Evolutionary conservation across 2,329 filamentous ascomycete species (phyloP).

Genomic region (Colletotrichum sp.): DNA sequence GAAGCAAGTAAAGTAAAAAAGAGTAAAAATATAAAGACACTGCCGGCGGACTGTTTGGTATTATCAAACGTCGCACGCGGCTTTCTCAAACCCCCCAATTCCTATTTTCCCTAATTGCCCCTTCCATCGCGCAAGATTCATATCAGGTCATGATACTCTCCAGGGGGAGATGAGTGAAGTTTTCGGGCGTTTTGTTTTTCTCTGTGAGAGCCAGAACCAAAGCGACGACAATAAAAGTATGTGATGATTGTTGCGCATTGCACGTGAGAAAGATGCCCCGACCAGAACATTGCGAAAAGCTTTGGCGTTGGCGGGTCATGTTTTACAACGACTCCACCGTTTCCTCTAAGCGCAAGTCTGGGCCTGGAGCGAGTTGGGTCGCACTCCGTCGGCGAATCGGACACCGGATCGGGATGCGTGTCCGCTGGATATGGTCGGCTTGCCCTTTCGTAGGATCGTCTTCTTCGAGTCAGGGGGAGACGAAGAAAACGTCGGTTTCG

Average conservation of each 20-base stretch:
- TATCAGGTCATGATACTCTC: constrained; percentile 24
- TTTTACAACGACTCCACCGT: constrained; percentile 11
- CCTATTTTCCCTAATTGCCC: constrained; percentile 14
- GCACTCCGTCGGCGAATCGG: constrained; percentile 45
- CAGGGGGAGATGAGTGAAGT: constrained; percentile 21
- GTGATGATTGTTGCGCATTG: constrained; percentile 5
- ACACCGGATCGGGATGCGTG: constrained; percentile 44
- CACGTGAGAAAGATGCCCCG: constrained; percentile 1
- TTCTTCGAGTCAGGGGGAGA: constrained; percentile 41
- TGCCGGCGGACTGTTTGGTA: not conserved
- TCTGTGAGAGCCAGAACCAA: constrained; percentile 16
- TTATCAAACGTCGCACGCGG: not conserved
- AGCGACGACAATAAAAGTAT: constrained; percentile 11
- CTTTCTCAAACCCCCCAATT: constrained; percentile 15
- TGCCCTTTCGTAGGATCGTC: constrained; percentile 50
- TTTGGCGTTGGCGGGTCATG: constrained; percentile 16
- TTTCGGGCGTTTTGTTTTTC: constrained; percentile 18
- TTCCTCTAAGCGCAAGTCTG: constrained; percentile 41
- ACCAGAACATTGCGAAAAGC: constrained; percentile 16
- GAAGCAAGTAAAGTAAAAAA: not conserved
- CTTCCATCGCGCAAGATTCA: constrained; percentile 22
- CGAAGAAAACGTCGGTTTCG: constrained; percentile 34
- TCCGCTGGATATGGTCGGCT: constrained; percentile 39
- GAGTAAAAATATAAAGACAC: constrained; percentile 14
- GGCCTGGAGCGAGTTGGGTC: constrained; percentile 33